These are phyloP conservation scores for Oryza australiensis DNA, from an alignment of 176 grass and related monocot genomes.

Conservation along the genomic window DNA sequence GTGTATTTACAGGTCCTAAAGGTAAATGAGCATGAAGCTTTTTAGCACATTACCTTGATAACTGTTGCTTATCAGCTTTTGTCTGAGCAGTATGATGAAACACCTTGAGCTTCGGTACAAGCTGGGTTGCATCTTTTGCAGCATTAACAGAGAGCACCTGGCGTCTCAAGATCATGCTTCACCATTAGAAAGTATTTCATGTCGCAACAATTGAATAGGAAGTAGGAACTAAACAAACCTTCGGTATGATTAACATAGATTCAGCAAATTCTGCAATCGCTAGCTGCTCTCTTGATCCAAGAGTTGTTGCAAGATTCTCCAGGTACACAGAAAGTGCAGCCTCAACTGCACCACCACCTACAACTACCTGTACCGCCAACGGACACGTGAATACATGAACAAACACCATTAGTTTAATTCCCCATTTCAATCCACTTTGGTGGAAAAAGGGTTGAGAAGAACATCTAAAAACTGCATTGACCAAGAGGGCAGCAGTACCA, in stretches of 20 bases:
- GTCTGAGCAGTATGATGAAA: conserved; percentile 83
- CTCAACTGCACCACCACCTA: conserved; percentile 79
- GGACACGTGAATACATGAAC: background rate
- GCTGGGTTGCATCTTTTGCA: conserved; percentile 88
- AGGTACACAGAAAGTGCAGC: conserved; percentile 78
- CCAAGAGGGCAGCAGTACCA: too few relatives aligned
- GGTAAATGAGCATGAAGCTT: background rate
- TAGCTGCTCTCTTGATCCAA: conserved; percentile 76
- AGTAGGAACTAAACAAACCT: conserved; percentile 41
- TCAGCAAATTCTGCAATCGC: conserved; percentile 83
- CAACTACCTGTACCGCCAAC: conserved; percentile 56
- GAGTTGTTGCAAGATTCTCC: conserved; percentile 78
- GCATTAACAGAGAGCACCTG: conserved; percentile 89
- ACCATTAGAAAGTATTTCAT: background rate
- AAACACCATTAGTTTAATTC: background rate
- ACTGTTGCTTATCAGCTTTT: conserved; percentile 85
- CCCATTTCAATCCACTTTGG: background rate
- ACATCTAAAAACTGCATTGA: background rate
- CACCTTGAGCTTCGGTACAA: conserved; percentile 77
- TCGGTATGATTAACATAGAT: conserved; percentile 75
- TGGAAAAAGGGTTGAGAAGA: background rate
- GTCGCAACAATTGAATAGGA: background rate
- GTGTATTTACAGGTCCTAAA: background rate
- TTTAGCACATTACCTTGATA: conserved; percentile 54
- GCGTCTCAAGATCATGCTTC: background rate